Conservation (phyloP, 208 protist species). For the Leishmania lainsoni region DNA sequence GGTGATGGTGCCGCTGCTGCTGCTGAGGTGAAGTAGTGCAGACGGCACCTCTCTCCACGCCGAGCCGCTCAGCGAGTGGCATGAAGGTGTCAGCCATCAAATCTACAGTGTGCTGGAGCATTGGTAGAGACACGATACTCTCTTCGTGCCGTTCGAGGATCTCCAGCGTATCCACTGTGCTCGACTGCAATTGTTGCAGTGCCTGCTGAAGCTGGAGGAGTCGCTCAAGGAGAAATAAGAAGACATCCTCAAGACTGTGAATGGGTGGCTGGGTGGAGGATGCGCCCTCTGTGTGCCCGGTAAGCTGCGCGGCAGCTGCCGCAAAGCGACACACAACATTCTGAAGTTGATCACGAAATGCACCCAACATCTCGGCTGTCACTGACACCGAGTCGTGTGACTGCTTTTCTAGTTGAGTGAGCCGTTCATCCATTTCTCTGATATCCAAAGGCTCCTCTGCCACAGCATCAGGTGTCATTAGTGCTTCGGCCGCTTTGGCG, state of each 20-base stretch:
- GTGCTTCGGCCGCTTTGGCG: not conserved
- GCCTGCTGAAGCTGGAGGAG: conserved; percentile 42
- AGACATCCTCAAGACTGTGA: conserved; percentile 57
- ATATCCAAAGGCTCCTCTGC: conserved; percentile 12
- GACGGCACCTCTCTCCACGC: conserved; percentile 36
- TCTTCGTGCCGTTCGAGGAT: conserved; percentile 77
- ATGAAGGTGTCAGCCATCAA: conserved; percentile 31
- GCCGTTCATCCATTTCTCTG: conserved; percentile 15
- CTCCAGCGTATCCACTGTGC: conserved; percentile 62
- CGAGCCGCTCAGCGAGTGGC: conserved; percentile 36
- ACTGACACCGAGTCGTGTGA: conserved; percentile 16
- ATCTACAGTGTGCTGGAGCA: conserved; percentile 43
- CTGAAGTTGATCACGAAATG: conserved; percentile 42
- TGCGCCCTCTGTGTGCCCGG: not conserved
- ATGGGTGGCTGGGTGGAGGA: conserved; percentile 6
- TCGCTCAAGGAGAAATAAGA: conserved; percentile 59
- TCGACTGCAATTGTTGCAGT: conserved; percentile 50
- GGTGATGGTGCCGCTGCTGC: not conserved
- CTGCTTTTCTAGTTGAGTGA: conserved; percentile 27
- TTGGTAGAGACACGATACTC: conserved; percentile 38
- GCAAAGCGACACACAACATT: conserved; percentile 49
- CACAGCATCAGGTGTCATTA: not conserved
- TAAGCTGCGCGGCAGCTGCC: conserved; percentile 22
- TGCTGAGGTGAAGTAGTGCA: conserved; percentile 18
- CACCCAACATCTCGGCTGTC: conserved; percentile 40